Base-by-base conservation (phyloP, 2,329 filamentous ascomycete genomes). In the Venturia pyrina region DNA sequence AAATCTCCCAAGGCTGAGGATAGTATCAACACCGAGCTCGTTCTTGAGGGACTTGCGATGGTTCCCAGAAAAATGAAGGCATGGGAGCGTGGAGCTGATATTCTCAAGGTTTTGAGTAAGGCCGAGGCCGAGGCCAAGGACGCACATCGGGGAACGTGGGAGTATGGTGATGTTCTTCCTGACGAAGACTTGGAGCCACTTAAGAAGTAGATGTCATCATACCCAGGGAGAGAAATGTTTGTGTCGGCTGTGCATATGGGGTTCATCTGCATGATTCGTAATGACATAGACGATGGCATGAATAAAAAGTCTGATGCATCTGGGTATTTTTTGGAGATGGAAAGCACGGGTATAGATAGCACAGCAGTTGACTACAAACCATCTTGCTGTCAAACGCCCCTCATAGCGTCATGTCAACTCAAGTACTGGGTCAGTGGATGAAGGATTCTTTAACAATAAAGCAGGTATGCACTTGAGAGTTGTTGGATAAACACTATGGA, bases 161-260 rank as follows among this genome's bases (percentile, higher is more conserved):
- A 99, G 83, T 99, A 98, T 78, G 95, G 95, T 71, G 95, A 98
- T 76, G 83, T 96, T 73, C 96, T 91, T 73, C 65, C 62, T 64
- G 66, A 67, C 62, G 62, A 67, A 19, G 48, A 66, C 28, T 32
- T 59, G 53, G 53, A 59, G 28, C 53, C 53, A 37, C 32, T 59
- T 34, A 34, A 32, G 15, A 59, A 59, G 53, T 59, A 59, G 53
- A 59, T 21, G 3, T 8, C 24, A 13, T 8, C 32, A 13, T 10
- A 5, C 19, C 15, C 5, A n/a, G 28, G 17, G 11, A 59, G 32
- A 34, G 11, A 59, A 11, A 11, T 57, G 13, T 37, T 11, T 37
- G 53, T 37, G 32, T 37, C 17, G 48, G 48, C 21, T 28, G 48
- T 3, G 21, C 21, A 8, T 28, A 4, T 5, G 8, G 48, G 21